Base-by-base conservation (phyloP, 495 filamentous ascomycete species). In the Lepraria neglecta region DNA sequence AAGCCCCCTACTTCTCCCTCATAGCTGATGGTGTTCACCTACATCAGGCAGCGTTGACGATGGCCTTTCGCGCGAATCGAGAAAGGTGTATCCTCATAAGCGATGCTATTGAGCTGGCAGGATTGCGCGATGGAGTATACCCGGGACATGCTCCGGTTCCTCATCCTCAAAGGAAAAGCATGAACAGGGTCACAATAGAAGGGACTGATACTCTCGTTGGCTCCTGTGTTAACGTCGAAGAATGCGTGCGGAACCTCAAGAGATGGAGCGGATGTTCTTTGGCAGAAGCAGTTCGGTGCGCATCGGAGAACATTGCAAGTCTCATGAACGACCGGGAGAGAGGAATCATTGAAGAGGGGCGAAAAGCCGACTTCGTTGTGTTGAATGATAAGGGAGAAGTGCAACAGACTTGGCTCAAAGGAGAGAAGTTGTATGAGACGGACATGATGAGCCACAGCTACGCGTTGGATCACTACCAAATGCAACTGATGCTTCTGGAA, bases 81-180 rank as follows among this genome's bases (percentile, higher is more conserved):
- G 67, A 72, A 3, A 78, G 79, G 14, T 75, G 79, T 54, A 78
- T 87, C 59, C 73, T 88, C 10, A 78, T 85, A 12, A 87, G 83
- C 9, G 84, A 87, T 69, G 77, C 76, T 19, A 83, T 85, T 72
- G 78, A 81, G 53, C 72, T 87, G 12, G 78, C 75, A 51, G 90
- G 90, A 0, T 72, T 92, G 52, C 83, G 83, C 0, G 90, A 96
- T 64, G 90, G 89, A 15, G 73, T 80, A 7, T 92, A 92, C 59
- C 72, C 74, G 0, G 75, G 76, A 3, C 74, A 79, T 64, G 65
- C 75, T 10, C 76, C 78, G 62, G 76, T 78, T 21, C 73, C 74
- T 33, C 65, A 67, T 52, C 59, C 65, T 19, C 76, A 80, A 63
- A 63, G 63, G 3, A 78, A 79, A 59, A 27, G 31, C 7, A 74